phyloP scores from a whole-genome alignment of 2,329 filamentous ascomycete species.

The Sporothrix brunneoviolacea region DNA sequence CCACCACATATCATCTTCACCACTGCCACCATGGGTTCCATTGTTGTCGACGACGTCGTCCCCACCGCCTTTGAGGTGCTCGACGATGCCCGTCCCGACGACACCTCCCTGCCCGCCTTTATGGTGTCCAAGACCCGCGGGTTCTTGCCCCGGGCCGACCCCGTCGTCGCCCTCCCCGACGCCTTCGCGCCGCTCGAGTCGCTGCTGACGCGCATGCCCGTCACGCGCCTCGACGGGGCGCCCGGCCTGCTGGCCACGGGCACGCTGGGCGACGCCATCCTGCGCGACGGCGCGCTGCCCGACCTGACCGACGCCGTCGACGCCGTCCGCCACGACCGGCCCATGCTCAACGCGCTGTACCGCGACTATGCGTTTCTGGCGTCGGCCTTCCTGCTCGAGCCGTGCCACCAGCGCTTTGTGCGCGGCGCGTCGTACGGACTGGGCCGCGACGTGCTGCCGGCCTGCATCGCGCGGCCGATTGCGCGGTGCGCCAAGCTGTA shows the following conservation, averaged over 20 bases:
- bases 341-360: conserved; percentile 78
- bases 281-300: conserved; percentile 56
- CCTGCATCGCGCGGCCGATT: conserved; percentile 71
- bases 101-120: conserved; percentile 62
- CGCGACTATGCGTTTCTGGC: conserved; percentile 88
- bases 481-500: conserved; percentile 80
- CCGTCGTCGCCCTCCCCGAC: conserved; percentile 56
- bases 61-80: conserved; percentile 50
- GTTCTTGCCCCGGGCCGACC: conserved; percentile 64
- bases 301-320: conserved; percentile 70
- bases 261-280: conserved; percentile 67
- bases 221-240: conserved; percentile 64
- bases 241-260: conserved; percentile 71
- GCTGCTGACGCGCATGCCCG: conserved; percentile 70
- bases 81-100: conserved; percentile 53
- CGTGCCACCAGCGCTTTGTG: conserved; percentile 70
- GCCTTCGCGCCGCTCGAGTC: conserved; percentile 69
- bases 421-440: conserved; percentile 72
- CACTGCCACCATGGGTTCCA: conserved; percentile 34
- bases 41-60: conserved; percentile 26
- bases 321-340: conserved; percentile 64
- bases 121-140: conserved; percentile 71
- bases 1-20: conserved; percentile 7
- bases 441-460: conserved; percentile 65
- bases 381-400: conserved; percentile 84